Percentiles rank a stretch among this genome's conserved stretches.
Conservation (phyloP, 345 rosid species). For the Citrus reticulata region DNA sequence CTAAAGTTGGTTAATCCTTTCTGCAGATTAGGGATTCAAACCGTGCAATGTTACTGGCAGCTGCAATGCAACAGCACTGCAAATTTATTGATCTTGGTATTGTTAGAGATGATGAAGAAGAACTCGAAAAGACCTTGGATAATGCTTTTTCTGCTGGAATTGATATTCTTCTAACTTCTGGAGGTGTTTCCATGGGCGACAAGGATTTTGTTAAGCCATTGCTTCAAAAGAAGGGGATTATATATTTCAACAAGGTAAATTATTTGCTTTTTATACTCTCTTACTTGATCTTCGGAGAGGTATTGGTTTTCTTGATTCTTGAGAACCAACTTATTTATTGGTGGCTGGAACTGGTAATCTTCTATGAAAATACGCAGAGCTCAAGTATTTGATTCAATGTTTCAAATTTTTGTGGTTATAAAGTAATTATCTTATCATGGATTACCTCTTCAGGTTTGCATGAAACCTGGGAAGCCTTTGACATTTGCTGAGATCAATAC, state of each 20-base stretch:
- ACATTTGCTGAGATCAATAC: constrained; percentile 72
- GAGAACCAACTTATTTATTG: neutral
- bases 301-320: neutral
- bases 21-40: constrained; percentile 95
- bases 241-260: constrained; percentile 73
- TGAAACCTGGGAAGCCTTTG: constrained; percentile 96
- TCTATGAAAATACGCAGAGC: neutral
- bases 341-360: neutral
- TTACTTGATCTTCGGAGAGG: neutral
- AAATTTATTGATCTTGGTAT: constrained; percentile 82
- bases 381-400: constrained; percentile 7
- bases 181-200: constrained; percentile 99
- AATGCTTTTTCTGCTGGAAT: constrained; percentile 59
- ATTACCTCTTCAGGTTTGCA: constrained; percentile 58
- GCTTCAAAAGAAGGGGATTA: constrained; percentile 64
- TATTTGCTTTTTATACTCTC: neutral
- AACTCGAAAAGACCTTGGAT: constrained; percentile 63
- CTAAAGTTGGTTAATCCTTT: constrained; percentile 17
- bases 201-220: constrained; percentile 87
- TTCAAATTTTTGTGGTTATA: constrained; percentile 8
- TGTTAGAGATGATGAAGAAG: constrained; percentile 66
- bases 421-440: constrained; percentile 2
- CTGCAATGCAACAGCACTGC: constrained; percentile 76
- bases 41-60: constrained; percentile 85
- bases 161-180: constrained; percentile 82